Evolutionary conservation across 352 stramenopile species (phyloP).

Genomic region (Phytophthora tubulina): DNA sequence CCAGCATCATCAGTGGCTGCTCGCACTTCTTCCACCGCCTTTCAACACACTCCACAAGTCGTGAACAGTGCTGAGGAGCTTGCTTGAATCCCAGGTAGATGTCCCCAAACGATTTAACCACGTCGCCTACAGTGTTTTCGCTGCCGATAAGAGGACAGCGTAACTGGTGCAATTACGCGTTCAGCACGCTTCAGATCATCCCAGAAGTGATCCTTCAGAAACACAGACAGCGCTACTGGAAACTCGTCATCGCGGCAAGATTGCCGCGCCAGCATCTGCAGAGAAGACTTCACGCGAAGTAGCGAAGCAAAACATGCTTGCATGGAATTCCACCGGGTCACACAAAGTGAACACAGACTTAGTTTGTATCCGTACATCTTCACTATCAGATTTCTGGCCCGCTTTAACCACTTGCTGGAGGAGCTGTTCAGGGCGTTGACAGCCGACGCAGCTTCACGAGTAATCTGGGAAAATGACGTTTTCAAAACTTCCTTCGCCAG

Average conservation of each 20-base stretch:
- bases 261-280: background rate
- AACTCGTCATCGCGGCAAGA: background rate
- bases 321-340: constrained; percentile 16
- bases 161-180: constrained; percentile 3
- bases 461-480: constrained; percentile 11
- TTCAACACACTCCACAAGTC: constrained; percentile 7
- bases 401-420: constrained; percentile 9
- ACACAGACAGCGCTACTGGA: background rate
- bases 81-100: constrained; percentile 12
- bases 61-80: background rate
- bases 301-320: constrained; percentile 18
- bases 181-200: constrained; percentile 2
- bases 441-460: constrained; percentile 5
- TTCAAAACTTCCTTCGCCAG: constrained; percentile 23
- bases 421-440: constrained; percentile 8
- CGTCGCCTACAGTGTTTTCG: constrained; percentile 19
- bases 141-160: background rate
- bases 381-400: constrained; percentile 1
- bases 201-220: constrained; percentile 8
- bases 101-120: constrained; percentile 5
- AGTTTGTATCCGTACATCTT: constrained; percentile 7
- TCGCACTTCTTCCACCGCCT: constrained; percentile 9
- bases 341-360: constrained; percentile 2
- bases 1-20: constrained; percentile 10
- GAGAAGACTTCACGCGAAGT: background rate